Evolutionary conservation across 208 protist species (phyloP).

Genomic region (Leptomonas pyrrhocoris): DNA sequence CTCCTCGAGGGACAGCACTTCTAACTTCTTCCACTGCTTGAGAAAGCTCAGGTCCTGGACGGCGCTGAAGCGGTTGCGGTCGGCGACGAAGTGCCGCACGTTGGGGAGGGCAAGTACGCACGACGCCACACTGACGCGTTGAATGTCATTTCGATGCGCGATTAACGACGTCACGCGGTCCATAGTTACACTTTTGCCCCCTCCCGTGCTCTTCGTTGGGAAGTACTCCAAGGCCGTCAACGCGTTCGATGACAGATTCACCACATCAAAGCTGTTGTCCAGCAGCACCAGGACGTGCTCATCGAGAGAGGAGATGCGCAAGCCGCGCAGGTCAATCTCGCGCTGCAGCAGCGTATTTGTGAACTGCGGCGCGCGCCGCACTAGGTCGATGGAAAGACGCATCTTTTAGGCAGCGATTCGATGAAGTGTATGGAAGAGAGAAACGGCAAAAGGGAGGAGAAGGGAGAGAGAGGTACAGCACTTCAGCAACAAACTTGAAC

Average conservation of each 20-base stretch:
- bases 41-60: conserved; percentile 73
- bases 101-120: conserved; percentile 77
- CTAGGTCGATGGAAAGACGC: conserved; percentile 76
- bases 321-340: conserved; percentile 84
- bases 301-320: conserved; percentile 79
- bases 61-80: conserved; percentile 65
- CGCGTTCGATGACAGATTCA: conserved; percentile 86
- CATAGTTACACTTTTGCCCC: conserved; percentile 41
- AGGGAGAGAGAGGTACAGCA: not conserved
- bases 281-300: conserved; percentile 69
- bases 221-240: conserved; percentile 84
- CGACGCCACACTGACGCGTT: conserved; percentile 74
- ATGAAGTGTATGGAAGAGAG: not conserved
- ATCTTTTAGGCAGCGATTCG: conserved; percentile 32
- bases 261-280: conserved; percentile 81
- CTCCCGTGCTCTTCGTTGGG: conserved; percentile 28
- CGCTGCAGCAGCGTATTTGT: conserved; percentile 83
- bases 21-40: conserved; percentile 69
- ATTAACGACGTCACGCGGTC: conserved; percentile 72
- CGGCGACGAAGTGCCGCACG: conserved; percentile 74
- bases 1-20: conserved; percentile 71
- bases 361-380: conserved; percentile 85
- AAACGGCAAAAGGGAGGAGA: not conserved
- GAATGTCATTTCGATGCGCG: conserved; percentile 78
- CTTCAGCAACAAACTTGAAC: no score